Evolutionary conservation across 2,329 filamentous ascomycete species (phyloP).

Genomic region (Cytospora piceicola): DNA sequence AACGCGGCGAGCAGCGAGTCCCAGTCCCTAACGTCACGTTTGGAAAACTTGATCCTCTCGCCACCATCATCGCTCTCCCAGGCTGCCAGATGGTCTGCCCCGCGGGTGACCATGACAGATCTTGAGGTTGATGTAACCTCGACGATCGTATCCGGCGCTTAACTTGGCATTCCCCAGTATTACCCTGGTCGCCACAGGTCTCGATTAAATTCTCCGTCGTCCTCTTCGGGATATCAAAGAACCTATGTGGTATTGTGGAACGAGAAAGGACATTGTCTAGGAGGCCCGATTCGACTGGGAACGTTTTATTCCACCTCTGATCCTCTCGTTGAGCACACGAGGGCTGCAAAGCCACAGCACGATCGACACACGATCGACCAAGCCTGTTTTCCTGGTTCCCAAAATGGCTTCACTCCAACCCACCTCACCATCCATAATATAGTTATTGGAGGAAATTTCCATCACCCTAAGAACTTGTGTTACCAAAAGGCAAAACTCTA

Average conservation of each 20-base stretch:
- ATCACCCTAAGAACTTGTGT: conserved; percentile 4
- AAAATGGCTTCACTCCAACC: neutral
- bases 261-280: neutral
- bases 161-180: neutral
- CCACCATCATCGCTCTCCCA: no score
- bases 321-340: conserved; percentile 19
- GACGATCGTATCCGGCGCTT: neutral
- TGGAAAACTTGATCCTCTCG: no score
- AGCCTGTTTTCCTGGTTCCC: neutral
- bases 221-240: neutral
- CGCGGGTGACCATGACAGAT: no score
- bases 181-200: neutral
- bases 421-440: conserved; percentile 13
- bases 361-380: conserved; percentile 11
- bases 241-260: neutral
- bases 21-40: no score
- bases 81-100: no score
- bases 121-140: neutral
- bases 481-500: conserved; percentile 5
- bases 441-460: conserved; percentile 26
- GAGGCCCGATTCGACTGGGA: neutral
- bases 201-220: neutral
- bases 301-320: conserved; percentile 17
- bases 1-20: no score
- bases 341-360: conserved; percentile 11